Percentiles rank a stretch among this genome's conserved stretches.
Evolutionary conservation across 495 filamentous ascomycete species (phyloP).

Genomic region (Aspergillus sclerotiicarbonarius): DNA sequence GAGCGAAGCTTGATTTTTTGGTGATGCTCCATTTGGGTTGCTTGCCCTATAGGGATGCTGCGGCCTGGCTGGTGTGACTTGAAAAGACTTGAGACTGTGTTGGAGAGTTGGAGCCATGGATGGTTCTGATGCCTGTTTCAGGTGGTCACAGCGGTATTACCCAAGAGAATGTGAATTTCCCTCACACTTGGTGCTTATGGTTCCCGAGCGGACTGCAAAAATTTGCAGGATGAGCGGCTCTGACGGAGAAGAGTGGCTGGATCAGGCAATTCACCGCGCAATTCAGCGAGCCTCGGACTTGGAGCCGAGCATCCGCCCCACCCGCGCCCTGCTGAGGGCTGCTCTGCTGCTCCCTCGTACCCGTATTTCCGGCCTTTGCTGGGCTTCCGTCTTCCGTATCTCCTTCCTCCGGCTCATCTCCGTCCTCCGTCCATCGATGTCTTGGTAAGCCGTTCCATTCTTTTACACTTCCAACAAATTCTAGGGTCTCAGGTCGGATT

Average conservation of each 20-base stretch:
- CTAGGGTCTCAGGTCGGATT: background rate
- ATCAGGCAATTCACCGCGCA: conserved; percentile 22
- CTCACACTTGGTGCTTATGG: background rate
- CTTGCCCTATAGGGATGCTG: conserved; percentile 21
- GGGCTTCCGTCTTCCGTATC: conserved; percentile 8
- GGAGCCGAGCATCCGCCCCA: conserved; percentile 13
- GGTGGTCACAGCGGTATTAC: background rate
- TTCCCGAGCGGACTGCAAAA: background rate
- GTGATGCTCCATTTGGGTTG: background rate
- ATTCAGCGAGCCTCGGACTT: conserved; percentile 3
- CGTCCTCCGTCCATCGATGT: background rate
- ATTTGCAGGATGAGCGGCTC: conserved; percentile 8
- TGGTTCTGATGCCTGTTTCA: background rate
- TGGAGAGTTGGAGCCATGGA: background rate
- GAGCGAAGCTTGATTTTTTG: background rate
- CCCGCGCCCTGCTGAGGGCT: background rate
- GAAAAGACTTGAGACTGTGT: background rate
- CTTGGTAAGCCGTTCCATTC: background rate
- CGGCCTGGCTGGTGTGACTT: conserved; percentile 8
- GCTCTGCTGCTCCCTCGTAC: too few relatives aligned
- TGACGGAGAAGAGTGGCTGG: conserved; percentile 7
- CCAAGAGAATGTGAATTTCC: background rate
- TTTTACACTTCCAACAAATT: background rate
- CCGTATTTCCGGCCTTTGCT: too few relatives aligned
- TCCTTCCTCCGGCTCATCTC: conserved; percentile 9